Evolutionary conservation across 495 filamentous ascomycete species (phyloP), one percentile per base, ranked within the genome.

Genomic region (Podospora comata): DNA sequence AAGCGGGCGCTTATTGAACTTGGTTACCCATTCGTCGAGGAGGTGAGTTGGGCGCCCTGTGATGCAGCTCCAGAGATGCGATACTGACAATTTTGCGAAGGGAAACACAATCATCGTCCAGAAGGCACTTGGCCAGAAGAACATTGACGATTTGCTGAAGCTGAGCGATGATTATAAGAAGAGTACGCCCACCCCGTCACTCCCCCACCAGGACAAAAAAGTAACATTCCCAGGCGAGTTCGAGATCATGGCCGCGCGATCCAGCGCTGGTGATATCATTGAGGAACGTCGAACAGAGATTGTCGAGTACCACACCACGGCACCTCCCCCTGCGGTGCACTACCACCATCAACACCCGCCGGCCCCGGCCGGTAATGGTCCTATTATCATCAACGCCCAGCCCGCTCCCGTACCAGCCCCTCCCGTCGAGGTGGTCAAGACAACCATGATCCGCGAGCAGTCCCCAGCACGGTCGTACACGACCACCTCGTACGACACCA

Each of bases 141-240:
- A 96, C 69, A 97, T 97, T 72, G 93, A 97, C 73, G 90, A 94
- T 71, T 81, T 96, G 65, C 90, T 97, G 70, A 89, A 86, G 68
- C 80, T 92, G 55, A 96, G 92, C 75, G 90, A 91, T 72, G 86
- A 91, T 34, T 90, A 88, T 68, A 85, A 87, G 76, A 83, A 78
- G 63, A 79, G 82, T 85, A 70, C 61, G 78, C 67, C 19, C 11
- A 15, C 20, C 57, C n/a, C 54, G 4, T 62, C 34, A 61, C 30
- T 48, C 30, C 30, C 61, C 32, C 48, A 28, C 28, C 61, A 7
- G 61, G 30, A 63, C 61, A 63, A 53, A 16, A 39, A 39, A 58
- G 74, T 78, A 69, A 79, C 67, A 15, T 16, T 1, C n/a, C 26
- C 57, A 76, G 79, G 74, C 13, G 81, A 84, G 61, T 69, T 73